Evolutionary conservation across 2,329 filamentous ascomycete species (phyloP).

Genomic region (Fusarium sp.): DNA sequence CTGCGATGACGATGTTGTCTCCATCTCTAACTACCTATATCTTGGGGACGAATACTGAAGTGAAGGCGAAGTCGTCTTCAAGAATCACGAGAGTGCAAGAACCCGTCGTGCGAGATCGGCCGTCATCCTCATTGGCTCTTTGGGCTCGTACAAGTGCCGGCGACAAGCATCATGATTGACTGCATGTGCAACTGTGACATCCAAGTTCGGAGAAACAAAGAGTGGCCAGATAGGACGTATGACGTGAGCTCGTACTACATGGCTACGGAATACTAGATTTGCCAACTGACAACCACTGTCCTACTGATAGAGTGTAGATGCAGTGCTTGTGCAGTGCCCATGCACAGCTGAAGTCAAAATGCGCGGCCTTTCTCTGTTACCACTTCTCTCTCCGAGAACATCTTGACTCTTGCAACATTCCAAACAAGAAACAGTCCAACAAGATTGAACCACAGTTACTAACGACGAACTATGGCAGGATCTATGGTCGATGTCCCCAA

Average conservation of each 20-base stretch:
- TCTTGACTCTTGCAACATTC: not conserved
- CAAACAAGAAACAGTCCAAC: not conserved
- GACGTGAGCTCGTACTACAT: not conserved
- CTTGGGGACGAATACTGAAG: not conserved
- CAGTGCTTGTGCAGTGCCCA: slow-evolving; percentile 9
- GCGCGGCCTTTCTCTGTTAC: not conserved
- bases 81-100: not conserved
- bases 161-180: not conserved
- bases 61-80: slow-evolving; percentile 28
- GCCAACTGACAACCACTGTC: slow-evolving; percentile 20
- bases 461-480: slow-evolving; percentile 62
- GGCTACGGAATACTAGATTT: not conserved
- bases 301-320: slow-evolving; percentile 19
- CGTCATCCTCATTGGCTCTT: not conserved
- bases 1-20: slow-evolving; percentile 32
- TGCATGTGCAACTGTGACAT: slow-evolving; percentile 27
- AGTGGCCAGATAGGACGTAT: slow-evolving; percentile 7
- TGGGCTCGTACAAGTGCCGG: not conserved
- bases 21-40: slow-evolving; percentile 1
- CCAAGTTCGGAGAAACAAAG: slow-evolving; percentile 9
- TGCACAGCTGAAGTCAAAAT: slow-evolving; percentile 7
- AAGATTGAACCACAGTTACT: slow-evolving; percentile 15
- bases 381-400: not conserved
- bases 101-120: not conserved
- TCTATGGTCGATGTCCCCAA: slow-evolving; percentile 93